phyloP scores from a whole-genome alignment of 164 flowering plant genomes.

The Saururus chinensis region DNA sequence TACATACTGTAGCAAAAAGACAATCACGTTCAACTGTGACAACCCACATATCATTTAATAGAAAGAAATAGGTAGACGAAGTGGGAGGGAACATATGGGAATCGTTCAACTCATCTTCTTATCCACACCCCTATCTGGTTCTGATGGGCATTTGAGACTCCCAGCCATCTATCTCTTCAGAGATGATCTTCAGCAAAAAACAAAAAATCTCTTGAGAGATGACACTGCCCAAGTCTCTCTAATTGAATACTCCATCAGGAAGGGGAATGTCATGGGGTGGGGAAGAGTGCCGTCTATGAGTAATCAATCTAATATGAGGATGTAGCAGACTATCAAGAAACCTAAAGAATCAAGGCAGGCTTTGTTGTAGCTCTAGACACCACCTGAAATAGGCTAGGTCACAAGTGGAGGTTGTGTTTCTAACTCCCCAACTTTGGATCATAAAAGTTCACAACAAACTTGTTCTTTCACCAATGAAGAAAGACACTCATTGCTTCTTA shows the following conservation, averaged over 20 bases:
- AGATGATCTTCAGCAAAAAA: no score
- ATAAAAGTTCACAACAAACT: not conserved
- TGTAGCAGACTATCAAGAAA: no score
- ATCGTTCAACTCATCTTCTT: not conserved
- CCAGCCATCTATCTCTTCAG: not conserved
- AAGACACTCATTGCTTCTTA: not conserved
- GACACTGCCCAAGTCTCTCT: no score
- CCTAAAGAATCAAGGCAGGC: no score
- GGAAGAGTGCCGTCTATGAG: no score
- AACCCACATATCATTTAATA: not conserved
- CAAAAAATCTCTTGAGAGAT: no score
- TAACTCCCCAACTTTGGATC: not conserved
- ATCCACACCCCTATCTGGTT: not conserved
- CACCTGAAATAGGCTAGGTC: not conserved
- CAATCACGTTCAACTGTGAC: not conserved
- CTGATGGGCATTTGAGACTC: not conserved
- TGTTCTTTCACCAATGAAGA: not conserved
- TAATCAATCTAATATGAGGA: no score
- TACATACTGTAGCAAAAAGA: not conserved
- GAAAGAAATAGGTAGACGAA: not conserved
- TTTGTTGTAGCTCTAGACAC: not conserved
- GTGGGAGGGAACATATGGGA: not conserved
- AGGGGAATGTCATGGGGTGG: not conserved
- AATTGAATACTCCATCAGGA: no score
- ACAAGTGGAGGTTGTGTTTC: not conserved